phyloP scores from a whole-genome alignment of 2,329 filamentous ascomycete genomes.

The Thielaviopsis populi region DNA sequence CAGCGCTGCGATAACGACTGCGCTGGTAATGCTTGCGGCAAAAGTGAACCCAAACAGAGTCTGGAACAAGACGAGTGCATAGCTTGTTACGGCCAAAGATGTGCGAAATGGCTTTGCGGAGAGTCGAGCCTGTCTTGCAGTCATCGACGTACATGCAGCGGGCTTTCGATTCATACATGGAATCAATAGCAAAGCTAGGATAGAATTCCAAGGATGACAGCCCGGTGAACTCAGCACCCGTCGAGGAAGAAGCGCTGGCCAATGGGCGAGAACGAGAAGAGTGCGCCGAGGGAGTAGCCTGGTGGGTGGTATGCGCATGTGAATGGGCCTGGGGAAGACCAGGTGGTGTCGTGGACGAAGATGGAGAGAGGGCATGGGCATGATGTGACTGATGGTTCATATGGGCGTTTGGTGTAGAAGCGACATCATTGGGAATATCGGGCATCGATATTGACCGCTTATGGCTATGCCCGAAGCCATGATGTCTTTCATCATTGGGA shows the following conservation, averaged over 20 bases:
- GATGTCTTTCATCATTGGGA: slow-evolving; percentile 1
- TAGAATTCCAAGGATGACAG: slow-evolving; percentile 15
- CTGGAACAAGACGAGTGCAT: slow-evolving; percentile 55
- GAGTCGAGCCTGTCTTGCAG: slow-evolving; percentile 45
- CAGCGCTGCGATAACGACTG: slow-evolving; percentile 49
- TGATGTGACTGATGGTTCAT: not conserved
- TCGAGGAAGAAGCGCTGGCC: not conserved
- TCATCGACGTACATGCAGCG: slow-evolving; percentile 22
- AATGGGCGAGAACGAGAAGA: slow-evolving; percentile 1
- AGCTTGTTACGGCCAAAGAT: slow-evolving; percentile 73
- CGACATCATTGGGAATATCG: slow-evolving; percentile 16
- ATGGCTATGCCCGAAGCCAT: slow-evolving; percentile 13
- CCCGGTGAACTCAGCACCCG: slow-evolving; percentile 7
- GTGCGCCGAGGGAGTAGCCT: not conserved
- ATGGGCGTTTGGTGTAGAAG: not conserved
- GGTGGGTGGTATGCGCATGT: not conserved
- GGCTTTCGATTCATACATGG: slow-evolving; percentile 16
- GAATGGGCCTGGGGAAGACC: not conserved
- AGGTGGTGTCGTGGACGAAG: not conserved
- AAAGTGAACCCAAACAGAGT: slow-evolving; percentile 56
- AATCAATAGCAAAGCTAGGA: slow-evolving; percentile 15
- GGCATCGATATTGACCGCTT: slow-evolving; percentile 15
- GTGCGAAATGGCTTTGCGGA: slow-evolving; percentile 64
- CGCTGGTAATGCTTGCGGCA: slow-evolving; percentile 78
- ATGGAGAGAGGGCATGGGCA: not conserved